Conservation (phyloP, 768 basidiomycete species). For the Mycena metata region DNA sequence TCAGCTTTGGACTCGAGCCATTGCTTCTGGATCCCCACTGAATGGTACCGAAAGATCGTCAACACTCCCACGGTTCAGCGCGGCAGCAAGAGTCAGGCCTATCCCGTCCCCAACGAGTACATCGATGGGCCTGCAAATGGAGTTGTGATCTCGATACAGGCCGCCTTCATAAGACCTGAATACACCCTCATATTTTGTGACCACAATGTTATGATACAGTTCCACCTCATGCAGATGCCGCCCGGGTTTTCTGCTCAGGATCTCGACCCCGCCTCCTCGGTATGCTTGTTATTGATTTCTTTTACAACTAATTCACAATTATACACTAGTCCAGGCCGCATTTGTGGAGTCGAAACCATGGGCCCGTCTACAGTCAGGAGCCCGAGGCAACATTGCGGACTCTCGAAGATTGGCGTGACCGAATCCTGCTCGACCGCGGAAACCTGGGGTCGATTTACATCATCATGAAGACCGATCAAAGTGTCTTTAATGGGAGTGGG, state of each 20-base stretch:
- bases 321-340: neutral
- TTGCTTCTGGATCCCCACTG: conserved; percentile 7
- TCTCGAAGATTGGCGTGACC: neutral
- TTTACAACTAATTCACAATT: neutral
- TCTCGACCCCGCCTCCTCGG: neutral
- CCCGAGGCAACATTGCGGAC: neutral
- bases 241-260: neutral
- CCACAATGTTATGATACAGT: neutral
- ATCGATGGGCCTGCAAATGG: too few species aligned
- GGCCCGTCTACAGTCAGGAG: conserved; percentile 19
- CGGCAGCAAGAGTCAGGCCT: neutral
- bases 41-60: neutral
- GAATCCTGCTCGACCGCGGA: neutral
- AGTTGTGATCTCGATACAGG: neutral
- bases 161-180: neutral
- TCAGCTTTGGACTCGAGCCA: neutral
- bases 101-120: too few species aligned
- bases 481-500: conserved; percentile 41
- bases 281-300: neutral
- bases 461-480: conserved; percentile 32
- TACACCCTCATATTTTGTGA: neutral
- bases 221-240: conserved; percentile 4
- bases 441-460: neutral
- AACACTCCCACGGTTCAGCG: neutral
- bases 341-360: conserved; percentile 4